A percentile compares a stretch with the other conserved stretches of the same genome.
These are phyloP conservation scores for Bryum argenteum DNA, from an alignment of 225 moss, liverwort and hornwort genomes.

Conservation along the genomic window DNA sequence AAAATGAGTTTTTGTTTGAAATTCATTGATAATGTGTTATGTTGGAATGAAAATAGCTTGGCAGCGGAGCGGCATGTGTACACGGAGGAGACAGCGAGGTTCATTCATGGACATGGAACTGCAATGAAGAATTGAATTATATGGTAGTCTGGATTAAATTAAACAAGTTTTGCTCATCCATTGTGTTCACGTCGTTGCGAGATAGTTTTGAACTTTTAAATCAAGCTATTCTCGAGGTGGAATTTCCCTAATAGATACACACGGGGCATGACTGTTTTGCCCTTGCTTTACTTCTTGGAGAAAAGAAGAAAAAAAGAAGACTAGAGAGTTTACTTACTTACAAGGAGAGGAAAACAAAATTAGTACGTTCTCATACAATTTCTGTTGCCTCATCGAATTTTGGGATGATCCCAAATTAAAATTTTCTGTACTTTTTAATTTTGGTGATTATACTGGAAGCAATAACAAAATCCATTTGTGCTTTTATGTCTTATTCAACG, in stretches of 20 bases:
- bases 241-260: conserved; percentile 16
- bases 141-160: conserved; percentile 12
- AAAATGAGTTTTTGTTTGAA: conserved; percentile 11
- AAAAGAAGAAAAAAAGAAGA: not conserved
- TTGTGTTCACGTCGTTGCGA: not conserved
- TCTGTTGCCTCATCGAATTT: conserved; percentile 19
- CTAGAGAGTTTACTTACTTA: conserved; percentile 12
- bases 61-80: conserved; percentile 81
- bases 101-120: conserved; percentile 88
- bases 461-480: too few species aligned
- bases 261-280: conserved; percentile 25
- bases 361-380: not conserved
- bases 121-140: conserved; percentile 44
- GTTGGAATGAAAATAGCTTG: conserved; percentile 47
- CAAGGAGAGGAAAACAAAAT: not conserved
- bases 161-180: conserved; percentile 20
- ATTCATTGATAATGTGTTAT: conserved; percentile 26
- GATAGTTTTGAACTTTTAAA: not conserved
- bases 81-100: conserved; percentile 93
- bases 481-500: too few species aligned
- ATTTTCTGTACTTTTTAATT: too few species aligned
- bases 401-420: not conserved
- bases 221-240: conserved; percentile 24
- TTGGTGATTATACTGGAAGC: too few species aligned
- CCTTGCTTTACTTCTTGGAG: not conserved